Evolutionary conservation across 352 stramenopile genomes (phyloP).

Genomic region (Globisporangium mamillatum): DNA sequence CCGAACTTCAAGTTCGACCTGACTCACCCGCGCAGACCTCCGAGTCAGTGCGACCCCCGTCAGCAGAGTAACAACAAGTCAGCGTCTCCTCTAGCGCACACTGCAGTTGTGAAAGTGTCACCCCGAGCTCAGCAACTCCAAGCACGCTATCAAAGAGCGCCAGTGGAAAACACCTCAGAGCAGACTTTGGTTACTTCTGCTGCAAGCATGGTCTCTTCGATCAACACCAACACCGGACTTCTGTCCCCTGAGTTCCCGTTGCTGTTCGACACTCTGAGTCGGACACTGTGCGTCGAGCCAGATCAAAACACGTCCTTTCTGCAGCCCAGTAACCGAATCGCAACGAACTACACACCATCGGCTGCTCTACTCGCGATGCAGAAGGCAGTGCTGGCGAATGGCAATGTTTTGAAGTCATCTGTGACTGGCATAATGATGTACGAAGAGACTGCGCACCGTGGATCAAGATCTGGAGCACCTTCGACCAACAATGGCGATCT

Average conservation of each 20-base stretch:
- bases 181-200: neutral
- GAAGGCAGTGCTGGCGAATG: constrained; percentile 17
- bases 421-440: constrained; percentile 13
- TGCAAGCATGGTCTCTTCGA: too few species aligned
- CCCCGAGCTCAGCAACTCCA: constrained; percentile 30
- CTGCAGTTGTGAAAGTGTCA: constrained; percentile 11
- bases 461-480: neutral
- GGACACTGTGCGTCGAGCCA: constrained; percentile 71
- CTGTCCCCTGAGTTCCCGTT: constrained; percentile 15
- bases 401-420: neutral
- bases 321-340: constrained; percentile 71
- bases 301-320: constrained; percentile 55
- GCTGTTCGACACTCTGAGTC: constrained; percentile 65
- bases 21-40: constrained; percentile 5
- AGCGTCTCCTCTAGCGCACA: neutral
- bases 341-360: constrained; percentile 56
- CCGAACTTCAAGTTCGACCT: constrained; percentile 36
- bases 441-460: neutral
- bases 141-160: constrained; percentile 1
- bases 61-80: neutral
- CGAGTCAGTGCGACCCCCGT: neutral
- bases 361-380: constrained; percentile 43
- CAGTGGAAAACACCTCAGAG: neutral
- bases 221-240: neutral
- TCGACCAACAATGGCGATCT: neutral